Evolutionary conservation across 768 basidiomycete species (phyloP).

Genomic region (Dacryopinax spathularia): DNA sequence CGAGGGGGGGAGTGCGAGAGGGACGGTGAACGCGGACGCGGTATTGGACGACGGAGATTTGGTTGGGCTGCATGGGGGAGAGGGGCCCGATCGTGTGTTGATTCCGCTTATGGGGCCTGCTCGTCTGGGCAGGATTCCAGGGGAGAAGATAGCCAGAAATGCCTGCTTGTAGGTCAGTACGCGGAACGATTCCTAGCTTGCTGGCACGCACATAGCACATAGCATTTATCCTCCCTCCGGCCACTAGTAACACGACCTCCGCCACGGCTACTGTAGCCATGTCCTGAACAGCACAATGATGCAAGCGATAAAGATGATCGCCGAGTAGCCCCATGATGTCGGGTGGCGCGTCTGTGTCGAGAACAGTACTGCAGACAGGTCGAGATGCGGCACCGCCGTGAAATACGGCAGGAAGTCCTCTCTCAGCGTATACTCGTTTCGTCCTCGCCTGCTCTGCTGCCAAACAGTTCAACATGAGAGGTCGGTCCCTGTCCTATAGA

Average conservation of each 20-base stretch:
- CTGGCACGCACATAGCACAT: background rate
- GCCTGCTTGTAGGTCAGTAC: background rate
- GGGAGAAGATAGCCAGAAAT: background rate
- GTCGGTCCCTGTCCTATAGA: background rate
- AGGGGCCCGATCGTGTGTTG: background rate
- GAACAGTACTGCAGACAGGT: background rate
- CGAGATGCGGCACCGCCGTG: background rate
- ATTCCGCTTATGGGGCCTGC: background rate
- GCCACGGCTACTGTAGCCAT: background rate
- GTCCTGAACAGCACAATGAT: background rate
- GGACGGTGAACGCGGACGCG: background rate
- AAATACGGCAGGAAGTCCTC: background rate
- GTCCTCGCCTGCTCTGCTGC: conserved; percentile 44
- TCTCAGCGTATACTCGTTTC: background rate
- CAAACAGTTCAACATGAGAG: background rate
- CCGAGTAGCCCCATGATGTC: background rate
- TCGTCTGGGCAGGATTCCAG: background rate
- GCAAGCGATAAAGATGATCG: background rate
- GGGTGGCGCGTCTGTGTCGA: background rate
- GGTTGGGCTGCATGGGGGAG: background rate
- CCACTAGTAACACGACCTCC: background rate
- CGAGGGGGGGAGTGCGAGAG: background rate
- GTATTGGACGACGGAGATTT: background rate
- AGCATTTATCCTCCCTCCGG: background rate
- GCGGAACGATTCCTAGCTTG: background rate